These are phyloP conservation scores for Rubia tinctorum DNA, from an alignment of 305 asterid genomes.

Conservation along the genomic window DNA sequence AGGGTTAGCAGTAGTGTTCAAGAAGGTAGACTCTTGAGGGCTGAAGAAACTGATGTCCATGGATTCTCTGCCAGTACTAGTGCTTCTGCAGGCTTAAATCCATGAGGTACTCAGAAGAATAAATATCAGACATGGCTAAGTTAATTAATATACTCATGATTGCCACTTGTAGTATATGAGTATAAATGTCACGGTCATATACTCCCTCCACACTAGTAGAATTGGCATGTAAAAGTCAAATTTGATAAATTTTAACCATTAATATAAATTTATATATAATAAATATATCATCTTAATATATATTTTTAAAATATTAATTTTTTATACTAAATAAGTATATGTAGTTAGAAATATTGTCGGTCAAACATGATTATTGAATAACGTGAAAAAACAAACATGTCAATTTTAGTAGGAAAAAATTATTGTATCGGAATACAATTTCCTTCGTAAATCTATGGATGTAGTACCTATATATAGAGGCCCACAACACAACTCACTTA, in stretches of 20 bases:
- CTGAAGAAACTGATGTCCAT: slow-evolving; percentile 23
- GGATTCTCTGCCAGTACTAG: background rate
- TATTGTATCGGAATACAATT: background rate
- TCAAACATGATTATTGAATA: too few relatives aligned
- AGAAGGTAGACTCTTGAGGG: slow-evolving; percentile 16
- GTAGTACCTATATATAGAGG: background rate
- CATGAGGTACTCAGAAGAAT: slow-evolving; percentile 12
- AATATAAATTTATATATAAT: too few relatives aligned
- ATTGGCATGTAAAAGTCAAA: too few relatives aligned
- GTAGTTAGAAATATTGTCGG: too few relatives aligned
- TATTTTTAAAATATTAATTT: too few relatives aligned
- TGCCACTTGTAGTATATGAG: slow-evolving; percentile 9
- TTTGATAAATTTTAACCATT: too few relatives aligned
- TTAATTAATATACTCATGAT: slow-evolving; percentile 7
- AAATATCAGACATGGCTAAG: slow-evolving; percentile 2
- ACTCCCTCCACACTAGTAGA: too few relatives aligned
- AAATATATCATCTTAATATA: too few relatives aligned
- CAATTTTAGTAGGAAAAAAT: too few relatives aligned
- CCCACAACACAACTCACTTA: background rate
- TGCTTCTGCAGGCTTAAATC: slow-evolving; percentile 18
- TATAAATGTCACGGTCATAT: slow-evolving; percentile 14
- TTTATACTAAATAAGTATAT: too few relatives aligned
- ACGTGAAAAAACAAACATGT: too few relatives aligned
- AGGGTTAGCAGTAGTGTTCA: slow-evolving; percentile 4
- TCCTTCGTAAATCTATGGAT: background rate